Percentiles rank a stretch among this genome's conserved stretches.
Evolutionary conservation across 2,329 filamentous ascomycete genomes (phyloP).

Genomic region (Colletotrichum tabaci): DNA sequence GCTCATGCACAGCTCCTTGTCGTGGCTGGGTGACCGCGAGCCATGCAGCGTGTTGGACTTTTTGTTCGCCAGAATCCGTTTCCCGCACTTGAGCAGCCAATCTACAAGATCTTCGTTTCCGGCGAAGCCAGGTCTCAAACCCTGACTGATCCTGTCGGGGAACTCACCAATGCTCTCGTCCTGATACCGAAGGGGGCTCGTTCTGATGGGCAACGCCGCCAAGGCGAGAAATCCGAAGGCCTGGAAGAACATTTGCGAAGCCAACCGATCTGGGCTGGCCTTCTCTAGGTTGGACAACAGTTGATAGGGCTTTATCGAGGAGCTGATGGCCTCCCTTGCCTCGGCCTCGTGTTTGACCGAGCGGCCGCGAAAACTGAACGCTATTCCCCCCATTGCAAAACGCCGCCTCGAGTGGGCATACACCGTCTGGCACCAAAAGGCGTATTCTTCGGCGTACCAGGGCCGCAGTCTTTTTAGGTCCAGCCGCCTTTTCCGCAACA

Average conservation of each 20-base stretch:
- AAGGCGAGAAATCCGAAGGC: conserved; percentile 13
- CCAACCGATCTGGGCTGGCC: not conserved
- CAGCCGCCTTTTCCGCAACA: not conserved
- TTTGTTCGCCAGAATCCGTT: not conserved
- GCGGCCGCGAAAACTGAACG: fast-evolving
- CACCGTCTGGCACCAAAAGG: conserved; percentile 8
- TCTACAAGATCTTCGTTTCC: not conserved
- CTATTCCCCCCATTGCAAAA: not conserved
- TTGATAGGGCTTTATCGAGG: not conserved
- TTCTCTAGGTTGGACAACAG: not conserved
- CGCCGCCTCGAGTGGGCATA: conserved; percentile 6
- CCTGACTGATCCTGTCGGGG: not conserved
- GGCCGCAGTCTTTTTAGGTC: conserved; percentile 9
- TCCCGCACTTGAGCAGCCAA: not conserved
- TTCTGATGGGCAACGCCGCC: conserved; percentile 12
- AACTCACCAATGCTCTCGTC: not conserved
- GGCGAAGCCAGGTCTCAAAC: not conserved
- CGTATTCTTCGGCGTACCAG: conserved; percentile 12
- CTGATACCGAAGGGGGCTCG: not conserved
- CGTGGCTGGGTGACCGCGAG: not conserved
- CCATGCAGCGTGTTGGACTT: not conserved
- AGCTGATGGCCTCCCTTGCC: not conserved
- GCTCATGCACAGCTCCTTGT: conserved; percentile 14
- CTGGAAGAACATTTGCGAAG: conserved; percentile 4
- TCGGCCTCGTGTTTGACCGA: not conserved